Evolutionary conservation across 2,329 filamentous ascomycete species (phyloP), one percentile per base, ranked within the genome.

Genomic region (Cordyceps cateniannulata): DNA sequence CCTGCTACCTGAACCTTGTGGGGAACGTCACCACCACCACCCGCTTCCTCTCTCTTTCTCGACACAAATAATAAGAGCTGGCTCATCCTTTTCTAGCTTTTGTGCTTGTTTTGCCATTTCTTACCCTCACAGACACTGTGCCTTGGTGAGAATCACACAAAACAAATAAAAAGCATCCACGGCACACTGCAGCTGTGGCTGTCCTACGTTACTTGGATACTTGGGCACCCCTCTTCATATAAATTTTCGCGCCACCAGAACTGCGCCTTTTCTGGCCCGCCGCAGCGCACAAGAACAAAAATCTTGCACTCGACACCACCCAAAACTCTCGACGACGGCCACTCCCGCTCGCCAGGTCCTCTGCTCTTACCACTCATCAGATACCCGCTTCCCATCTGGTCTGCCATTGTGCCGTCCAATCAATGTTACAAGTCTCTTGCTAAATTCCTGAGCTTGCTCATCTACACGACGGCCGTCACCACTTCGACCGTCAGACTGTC

Each of bases 391-490:
- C n/a, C n/a, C 7, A 1, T 12, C 32, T 47, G 27, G 18, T 16
- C 5, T 44, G 18, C 12, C 29, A 32, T 45, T 44, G 32, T 18
- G 22, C 48, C n/a, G 51, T 44, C 25, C 49, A 54, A 60, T 54
- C 49, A 54, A 60, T 54, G 58, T 48, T 47, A 27, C 40, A 38
- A 18, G 40, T 18, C 48, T 10, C 10, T 18, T 60, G 42, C 25
- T 54, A 48, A 54, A 48, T 18, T 14, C 38, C 50, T 45, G 60
- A 61, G 60, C 55, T 61, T 66, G 66, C 65, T 63, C 63, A 63
- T 62, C 60, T 66, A 51, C 62, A 62, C 56, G 59, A 66, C 66
- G 66, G 59, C 64, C 63, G 66, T 67, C 66, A 66, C 66, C 65
- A 63, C 63, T 62, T 62, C 63, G 51, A 60, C 51, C 63, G 55